Base-by-base conservation (phyloP, 257 asterid genomes). In the Pogostemon cablin region DNA sequence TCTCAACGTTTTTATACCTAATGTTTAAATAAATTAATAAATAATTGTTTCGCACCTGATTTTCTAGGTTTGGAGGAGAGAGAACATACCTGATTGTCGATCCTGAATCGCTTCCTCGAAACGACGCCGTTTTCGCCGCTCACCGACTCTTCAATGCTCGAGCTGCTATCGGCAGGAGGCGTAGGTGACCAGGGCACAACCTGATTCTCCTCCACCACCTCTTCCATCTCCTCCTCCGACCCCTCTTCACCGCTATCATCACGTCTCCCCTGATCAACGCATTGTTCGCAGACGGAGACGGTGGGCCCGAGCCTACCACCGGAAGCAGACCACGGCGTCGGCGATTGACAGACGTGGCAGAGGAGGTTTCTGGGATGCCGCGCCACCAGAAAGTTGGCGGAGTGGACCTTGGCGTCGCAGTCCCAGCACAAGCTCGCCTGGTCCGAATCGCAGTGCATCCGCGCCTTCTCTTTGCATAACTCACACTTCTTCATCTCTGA, bases 381-480 rank as follows among this genome's bases (percentile, higher is more conserved):
- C 48, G 93, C 90, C 4, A 88, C 96, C 7, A 92, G 83, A 66
- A 89, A 89, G 67, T 89, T 92, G 3, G 96, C 98, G 4, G 90
- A 77, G 84, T 92, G 98, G 41, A 92, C 98, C 68, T 64, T 76
- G n/a, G 82, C 84, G 77, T 92, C 98, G 84, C 98, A 92, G 73
- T 72, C 77, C 93, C 93, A 86, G 69, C 98, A 92, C 39, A 92
- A 77, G 55, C 76, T 75, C 12, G 96, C 96, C 75, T 76, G 84
- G 72, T 92, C 98, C 3, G 98, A 85, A 3, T 82, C 93, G 67
- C 98, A 92, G 84, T 81, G 78, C 71, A 82, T 72, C 79, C 78
- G 76, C 17, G 97, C 95, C 79, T 63, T 61, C 7, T 66, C 78
- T 44, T 71, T 71, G 74, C 97, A 91, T 11, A 91, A 77, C 72